A percentile compares a stretch with the other conserved stretches of the same genome.
Conservation (phyloP, 2,329 filamentous ascomycete genomes). For the Hymenoscyphus occultus region DNA sequence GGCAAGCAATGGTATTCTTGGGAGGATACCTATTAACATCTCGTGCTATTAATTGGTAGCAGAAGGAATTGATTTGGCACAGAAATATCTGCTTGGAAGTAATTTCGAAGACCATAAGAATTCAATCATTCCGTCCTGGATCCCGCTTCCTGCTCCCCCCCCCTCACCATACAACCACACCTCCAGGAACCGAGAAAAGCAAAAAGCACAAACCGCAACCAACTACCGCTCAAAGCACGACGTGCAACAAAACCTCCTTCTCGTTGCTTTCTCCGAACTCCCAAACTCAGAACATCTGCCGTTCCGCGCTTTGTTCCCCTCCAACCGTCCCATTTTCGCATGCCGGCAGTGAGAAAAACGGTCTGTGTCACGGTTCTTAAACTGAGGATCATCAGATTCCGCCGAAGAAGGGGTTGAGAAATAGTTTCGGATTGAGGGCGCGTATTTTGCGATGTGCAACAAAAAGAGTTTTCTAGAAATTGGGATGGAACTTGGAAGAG, state of each 20-base stretch:
- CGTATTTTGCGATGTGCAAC: constrained; percentile 5
- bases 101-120: not conserved
- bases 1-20: too few species aligned
- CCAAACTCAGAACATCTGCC: not conserved
- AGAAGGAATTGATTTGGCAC: not conserved
- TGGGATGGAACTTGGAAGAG: not conserved
- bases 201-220: not conserved
- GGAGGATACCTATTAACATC: too few species aligned
- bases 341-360: not conserved
- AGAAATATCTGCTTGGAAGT: not conserved
- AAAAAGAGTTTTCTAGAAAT: not conserved
- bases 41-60: too few species aligned
- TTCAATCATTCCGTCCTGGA: not conserved
- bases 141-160: not conserved
- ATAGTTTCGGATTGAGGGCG: not conserved
- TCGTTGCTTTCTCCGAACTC: not conserved
- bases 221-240: constrained; percentile 2
- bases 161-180: not conserved
- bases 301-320: not conserved
- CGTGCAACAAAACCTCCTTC: not conserved
- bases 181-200: not conserved
- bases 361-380: not conserved
- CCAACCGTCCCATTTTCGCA: not conserved
- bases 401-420: not conserved
- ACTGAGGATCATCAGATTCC: not conserved